Evolutionary conservation across 2,329 filamentous ascomycete genomes (phyloP).

Genomic region (Chrysosporium queenslandicum): DNA sequence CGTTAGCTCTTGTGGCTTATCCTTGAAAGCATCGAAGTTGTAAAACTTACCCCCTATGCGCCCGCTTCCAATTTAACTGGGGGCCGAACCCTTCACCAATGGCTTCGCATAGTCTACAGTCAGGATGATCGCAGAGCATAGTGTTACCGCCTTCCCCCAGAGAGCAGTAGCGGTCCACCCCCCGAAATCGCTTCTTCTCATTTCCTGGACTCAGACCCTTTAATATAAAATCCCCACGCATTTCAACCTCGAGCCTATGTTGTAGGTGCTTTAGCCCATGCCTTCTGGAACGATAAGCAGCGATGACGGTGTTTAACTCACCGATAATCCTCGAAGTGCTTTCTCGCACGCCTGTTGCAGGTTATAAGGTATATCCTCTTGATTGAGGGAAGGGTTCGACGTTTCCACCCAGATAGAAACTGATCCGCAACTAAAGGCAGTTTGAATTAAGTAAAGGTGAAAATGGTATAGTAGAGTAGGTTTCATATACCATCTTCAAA

Average conservation of each 20-base stretch:
- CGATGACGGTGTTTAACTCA: background rate
- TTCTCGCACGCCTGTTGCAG: background rate
- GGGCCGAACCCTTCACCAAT: slow-evolving; percentile 6
- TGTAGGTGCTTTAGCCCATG: background rate
- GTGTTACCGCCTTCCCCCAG: slow-evolving; percentile 8
- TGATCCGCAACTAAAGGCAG: background rate
- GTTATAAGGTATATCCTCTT: slow-evolving; percentile 5
- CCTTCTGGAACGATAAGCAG: background rate
- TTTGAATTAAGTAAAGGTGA: background rate
- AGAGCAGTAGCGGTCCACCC: slow-evolving; percentile 1
- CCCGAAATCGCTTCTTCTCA: slow-evolving; percentile 5
- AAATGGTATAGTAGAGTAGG: background rate
- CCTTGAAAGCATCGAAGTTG: background rate
- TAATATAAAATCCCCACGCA: background rate
- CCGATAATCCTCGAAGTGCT: slow-evolving; percentile 4
- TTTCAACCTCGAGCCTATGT: background rate
- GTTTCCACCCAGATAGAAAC: slow-evolving; percentile 1
- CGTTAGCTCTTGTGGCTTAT: too few relatives aligned
- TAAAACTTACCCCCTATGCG: background rate
- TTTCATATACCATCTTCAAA: background rate
- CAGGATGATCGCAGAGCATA: slow-evolving; percentile 1
- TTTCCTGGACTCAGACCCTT: slow-evolving; percentile 2
- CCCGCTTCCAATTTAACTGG: slow-evolving; percentile 3
- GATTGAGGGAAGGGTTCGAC: background rate
- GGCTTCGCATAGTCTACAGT: slow-evolving; percentile 9